Percentiles rank a stretch among this genome's conserved stretches.
Evolutionary conservation across 2,329 filamentous ascomycete genomes (phyloP).

Genomic region (Trichophyton verrucosum): DNA sequence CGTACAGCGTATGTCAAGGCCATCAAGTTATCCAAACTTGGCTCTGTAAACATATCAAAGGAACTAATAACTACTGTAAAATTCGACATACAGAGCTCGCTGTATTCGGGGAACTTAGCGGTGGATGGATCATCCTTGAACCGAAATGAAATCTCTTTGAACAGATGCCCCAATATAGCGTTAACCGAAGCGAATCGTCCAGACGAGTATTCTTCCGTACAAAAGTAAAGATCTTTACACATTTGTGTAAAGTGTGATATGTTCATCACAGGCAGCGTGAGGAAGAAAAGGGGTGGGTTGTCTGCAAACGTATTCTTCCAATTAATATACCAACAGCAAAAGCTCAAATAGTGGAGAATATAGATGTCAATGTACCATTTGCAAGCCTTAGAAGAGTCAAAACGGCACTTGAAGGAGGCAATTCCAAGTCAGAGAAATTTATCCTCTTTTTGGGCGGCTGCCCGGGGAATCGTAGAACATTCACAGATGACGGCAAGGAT

Average conservation of each 20-base stretch:
- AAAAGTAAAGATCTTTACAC: conserved; percentile 34
- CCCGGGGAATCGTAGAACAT: conserved; percentile 20
- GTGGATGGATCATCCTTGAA: conserved; percentile 14
- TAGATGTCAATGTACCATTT: conserved; percentile 20
- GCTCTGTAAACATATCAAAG: conserved; percentile 45
- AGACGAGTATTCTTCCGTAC: conserved; percentile 30
- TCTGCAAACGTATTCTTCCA: conserved; percentile 6
- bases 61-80: conserved; percentile 35
- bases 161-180: conserved; percentile 28
- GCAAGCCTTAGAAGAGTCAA: conserved; percentile 22
- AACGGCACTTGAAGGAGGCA: conserved; percentile 27
- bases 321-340: neutral
- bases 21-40: conserved; percentile 45
- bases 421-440: conserved; percentile 24
- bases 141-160: conserved; percentile 22
- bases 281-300: conserved; percentile 13
- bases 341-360: neutral
- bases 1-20: conserved; percentile 44
- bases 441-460: conserved; percentile 17
- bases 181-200: conserved; percentile 30
- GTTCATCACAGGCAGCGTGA: conserved; percentile 17
- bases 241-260: conserved; percentile 25
- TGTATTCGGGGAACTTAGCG: conserved; percentile 22
- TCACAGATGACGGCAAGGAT: conserved; percentile 18
- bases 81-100: conserved; percentile 31